Percentiles rank a stretch among this genome's conserved stretches.
These are phyloP conservation scores for Fragilaria radians DNA, from an alignment of 108 stramenopile species.

Conservation along the genomic window DNA sequence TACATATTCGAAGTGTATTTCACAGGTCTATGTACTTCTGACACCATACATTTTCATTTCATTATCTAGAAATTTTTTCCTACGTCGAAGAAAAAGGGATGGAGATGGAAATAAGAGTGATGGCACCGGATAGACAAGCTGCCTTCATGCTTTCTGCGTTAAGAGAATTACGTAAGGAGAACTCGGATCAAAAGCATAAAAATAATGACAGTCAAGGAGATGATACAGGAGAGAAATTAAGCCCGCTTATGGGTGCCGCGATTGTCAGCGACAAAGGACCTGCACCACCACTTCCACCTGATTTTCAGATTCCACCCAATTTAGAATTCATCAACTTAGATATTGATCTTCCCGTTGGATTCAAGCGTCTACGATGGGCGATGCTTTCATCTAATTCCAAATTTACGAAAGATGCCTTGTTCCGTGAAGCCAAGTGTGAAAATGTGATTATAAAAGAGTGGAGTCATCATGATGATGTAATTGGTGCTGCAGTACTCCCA, in stretches of 20 bases:
- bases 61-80: slow-evolving; percentile 47
- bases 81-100: slow-evolving; percentile 78
- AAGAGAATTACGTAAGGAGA: slow-evolving; percentile 59
- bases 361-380: slow-evolving; percentile 63
- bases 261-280: slow-evolving; percentile 52
- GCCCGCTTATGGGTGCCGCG: slow-evolving; percentile 57
- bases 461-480: slow-evolving; percentile 45
- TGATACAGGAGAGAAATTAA: slow-evolving; percentile 35
- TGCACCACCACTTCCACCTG: slow-evolving; percentile 34
- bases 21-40: not conserved
- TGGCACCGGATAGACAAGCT: slow-evolving; percentile 39
- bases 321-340: slow-evolving; percentile 68
- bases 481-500: slow-evolving; percentile 40
- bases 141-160: slow-evolving; percentile 74
- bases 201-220: slow-evolving; percentile 25
- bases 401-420: slow-evolving; percentile 56
- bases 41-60: not conserved
- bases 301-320: slow-evolving; percentile 49
- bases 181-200: slow-evolving; percentile 40
- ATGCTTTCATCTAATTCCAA: slow-evolving; percentile 40
- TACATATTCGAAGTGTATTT: not conserved
- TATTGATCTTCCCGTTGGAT: slow-evolving; percentile 69
- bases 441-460: slow-evolving; percentile 49
- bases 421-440: slow-evolving; percentile 54
- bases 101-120: slow-evolving; percentile 75